These are phyloP conservation scores for Serendipita sp. DNA, from an alignment of 768 basidiomycete species.

Conservation along the genomic window DNA sequence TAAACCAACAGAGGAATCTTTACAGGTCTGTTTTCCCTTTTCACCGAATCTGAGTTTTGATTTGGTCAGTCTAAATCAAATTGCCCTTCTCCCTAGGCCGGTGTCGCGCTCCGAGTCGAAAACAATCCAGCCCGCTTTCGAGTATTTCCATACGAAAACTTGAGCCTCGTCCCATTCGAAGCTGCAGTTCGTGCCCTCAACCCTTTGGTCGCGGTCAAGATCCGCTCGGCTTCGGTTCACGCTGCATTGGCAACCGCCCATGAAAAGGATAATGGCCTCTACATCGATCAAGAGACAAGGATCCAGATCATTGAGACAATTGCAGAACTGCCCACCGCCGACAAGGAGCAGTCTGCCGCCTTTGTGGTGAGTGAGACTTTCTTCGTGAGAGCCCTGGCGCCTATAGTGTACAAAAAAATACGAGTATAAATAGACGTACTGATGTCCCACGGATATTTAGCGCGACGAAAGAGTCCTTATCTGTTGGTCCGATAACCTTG, in stretches of 20 bases:
- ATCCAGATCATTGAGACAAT: conserved; percentile 76
- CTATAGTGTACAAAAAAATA: too few species aligned
- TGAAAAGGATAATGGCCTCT: conserved; percentile 31
- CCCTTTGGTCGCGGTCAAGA: conserved; percentile 71
- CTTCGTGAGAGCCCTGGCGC: neutral
- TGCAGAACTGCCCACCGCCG: conserved; percentile 53
- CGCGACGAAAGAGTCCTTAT: conserved; percentile 72
- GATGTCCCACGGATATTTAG: conserved; percentile 21
- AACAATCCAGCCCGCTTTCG: conserved; percentile 28
- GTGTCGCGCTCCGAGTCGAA: neutral
- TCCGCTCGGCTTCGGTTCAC: conserved; percentile 64
- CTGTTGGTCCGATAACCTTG: conserved; percentile 70
- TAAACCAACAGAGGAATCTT: conserved; percentile 55
- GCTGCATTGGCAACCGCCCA: conserved; percentile 42
- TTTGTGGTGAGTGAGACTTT: conserved; percentile 47
- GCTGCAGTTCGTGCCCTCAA: conserved; percentile 59
- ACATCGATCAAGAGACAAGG: conserved; percentile 63
- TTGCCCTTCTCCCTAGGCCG: neutral
- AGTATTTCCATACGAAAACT: conserved; percentile 75
- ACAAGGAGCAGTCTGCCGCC: conserved; percentile 83
- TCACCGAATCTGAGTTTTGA: neutral
- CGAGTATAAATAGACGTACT: neutral
- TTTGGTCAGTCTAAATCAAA: neutral
- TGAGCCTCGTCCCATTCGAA: conserved; percentile 67
- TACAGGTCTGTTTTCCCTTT: neutral